phyloP scores from a whole-genome alignment of 1,284 basidiomycete genomes.

The Apiotrichum mycotoxinovorans region DNA sequence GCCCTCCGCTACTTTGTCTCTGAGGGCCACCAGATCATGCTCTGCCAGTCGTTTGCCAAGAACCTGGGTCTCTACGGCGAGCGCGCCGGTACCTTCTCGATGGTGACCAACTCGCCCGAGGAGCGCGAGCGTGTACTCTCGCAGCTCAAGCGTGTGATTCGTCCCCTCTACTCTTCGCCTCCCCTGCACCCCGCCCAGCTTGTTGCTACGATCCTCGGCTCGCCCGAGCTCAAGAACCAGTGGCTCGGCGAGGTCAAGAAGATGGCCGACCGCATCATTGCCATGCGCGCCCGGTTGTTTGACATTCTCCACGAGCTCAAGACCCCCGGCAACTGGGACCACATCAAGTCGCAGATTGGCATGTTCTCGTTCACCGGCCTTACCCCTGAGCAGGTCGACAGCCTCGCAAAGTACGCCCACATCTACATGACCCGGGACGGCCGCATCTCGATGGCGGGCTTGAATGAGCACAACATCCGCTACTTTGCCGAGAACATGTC shows the following conservation, averaged over 20 bases:
- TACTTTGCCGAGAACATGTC: slow-evolving; percentile 84
- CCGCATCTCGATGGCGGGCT: slow-evolving; percentile 92
- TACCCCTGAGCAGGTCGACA: slow-evolving; percentile 71
- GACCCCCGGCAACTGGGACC: slow-evolving; percentile 92
- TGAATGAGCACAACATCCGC: slow-evolving; percentile 81
- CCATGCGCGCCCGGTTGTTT: slow-evolving; percentile 84
- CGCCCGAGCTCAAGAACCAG: slow-evolving; percentile 70
- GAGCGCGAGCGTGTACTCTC: slow-evolving; percentile 85
- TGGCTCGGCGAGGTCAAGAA: slow-evolving; percentile 87
- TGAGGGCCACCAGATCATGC: slow-evolving; percentile 78
- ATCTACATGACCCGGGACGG: slow-evolving; percentile 72
- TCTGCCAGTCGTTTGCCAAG: slow-evolving; percentile 96
- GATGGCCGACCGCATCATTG: slow-evolving; percentile 96
- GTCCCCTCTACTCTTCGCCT: slow-evolving; percentile 98
- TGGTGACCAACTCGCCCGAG: slow-evolving; percentile 67
- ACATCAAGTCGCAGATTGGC: slow-evolving; percentile 92
- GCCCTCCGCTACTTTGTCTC: slow-evolving; percentile 93
- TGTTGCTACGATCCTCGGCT: slow-evolving; percentile 75
- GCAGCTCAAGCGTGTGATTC: slow-evolving; percentile 92
- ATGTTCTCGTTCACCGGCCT: slow-evolving; percentile 78
- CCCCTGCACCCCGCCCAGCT: slow-evolving; percentile 91
- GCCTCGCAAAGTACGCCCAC: slow-evolving; percentile 84
- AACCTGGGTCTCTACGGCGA: slow-evolving; percentile 99
- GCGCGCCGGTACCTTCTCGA: slow-evolving; percentile 87
- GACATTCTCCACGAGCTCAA: slow-evolving; percentile 73